Evolutionary conservation across 768 basidiomycete species (phyloP).

Genomic region (Mycena polygramma): DNA sequence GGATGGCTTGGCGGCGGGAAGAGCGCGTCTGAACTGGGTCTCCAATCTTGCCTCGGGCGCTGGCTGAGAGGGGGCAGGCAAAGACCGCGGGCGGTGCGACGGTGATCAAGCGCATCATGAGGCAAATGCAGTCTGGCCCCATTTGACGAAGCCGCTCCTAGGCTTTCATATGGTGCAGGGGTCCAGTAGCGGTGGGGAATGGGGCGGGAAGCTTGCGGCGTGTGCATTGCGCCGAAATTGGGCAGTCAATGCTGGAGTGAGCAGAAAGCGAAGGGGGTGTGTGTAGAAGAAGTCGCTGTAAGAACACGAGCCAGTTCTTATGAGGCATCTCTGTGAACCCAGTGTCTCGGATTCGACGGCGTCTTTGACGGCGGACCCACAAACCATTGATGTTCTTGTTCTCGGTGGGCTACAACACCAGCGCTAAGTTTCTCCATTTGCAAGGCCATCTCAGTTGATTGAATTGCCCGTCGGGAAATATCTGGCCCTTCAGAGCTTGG

Average conservation of each 20-base stretch:
- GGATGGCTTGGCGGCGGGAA: background rate
- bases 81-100: background rate
- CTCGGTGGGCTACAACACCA: conserved; percentile 5
- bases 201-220: background rate
- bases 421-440: background rate
- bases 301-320: conserved; percentile 2
- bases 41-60: background rate
- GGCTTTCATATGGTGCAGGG: background rate
- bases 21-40: background rate
- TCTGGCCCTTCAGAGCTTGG: background rate
- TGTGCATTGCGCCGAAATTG: background rate
- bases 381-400: conserved; percentile 21
- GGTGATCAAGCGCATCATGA: conserved; percentile 6
- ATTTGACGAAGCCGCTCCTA: conserved; percentile 4
- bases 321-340: conserved; percentile 4
- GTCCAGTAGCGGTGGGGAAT: background rate
- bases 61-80: background rate
- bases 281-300: conserved; percentile 1
- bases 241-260: background rate
- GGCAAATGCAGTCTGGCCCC: conserved; percentile 8
- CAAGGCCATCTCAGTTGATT: background rate
- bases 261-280: no score
- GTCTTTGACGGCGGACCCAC: conserved; percentile 23
- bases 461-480: background rate
- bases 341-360: conserved; percentile 6